Percentiles rank a stretch among this genome's conserved stretches.
Conservation (phyloP, 1,284 basidiomycete species). For the Leccinum fallax region DNA sequence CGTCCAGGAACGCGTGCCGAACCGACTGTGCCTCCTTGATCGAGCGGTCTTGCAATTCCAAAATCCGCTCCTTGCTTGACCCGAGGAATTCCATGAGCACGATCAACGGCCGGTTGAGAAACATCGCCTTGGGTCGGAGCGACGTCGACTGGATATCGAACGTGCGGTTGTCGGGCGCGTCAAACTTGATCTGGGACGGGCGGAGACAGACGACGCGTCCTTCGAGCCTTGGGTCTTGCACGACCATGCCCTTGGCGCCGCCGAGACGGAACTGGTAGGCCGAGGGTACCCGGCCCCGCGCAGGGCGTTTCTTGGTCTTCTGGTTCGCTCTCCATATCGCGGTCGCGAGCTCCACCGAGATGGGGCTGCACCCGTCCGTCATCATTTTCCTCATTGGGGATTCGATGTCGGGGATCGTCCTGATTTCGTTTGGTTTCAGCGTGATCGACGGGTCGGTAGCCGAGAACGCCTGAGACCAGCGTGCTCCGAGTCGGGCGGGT, state of each 20-base stretch:
- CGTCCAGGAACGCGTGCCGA: slow-evolving; percentile 28
- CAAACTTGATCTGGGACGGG: slow-evolving; percentile 52
- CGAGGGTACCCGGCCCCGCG: slow-evolving; percentile 31
- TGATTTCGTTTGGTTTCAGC: slow-evolving; percentile 37
- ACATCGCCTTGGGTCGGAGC: slow-evolving; percentile 40
- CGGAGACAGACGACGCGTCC: slow-evolving; percentile 42
- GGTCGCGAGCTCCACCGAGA: slow-evolving; percentile 40
- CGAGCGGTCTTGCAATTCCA: slow-evolving; percentile 42
- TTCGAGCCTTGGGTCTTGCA: slow-evolving; percentile 42
- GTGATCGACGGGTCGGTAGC: slow-evolving; percentile 47
- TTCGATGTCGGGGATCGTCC: slow-evolving; percentile 28
- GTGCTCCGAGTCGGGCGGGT: slow-evolving; percentile 52
- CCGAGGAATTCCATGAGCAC: slow-evolving; percentile 47
- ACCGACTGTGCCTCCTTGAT: slow-evolving; percentile 39
- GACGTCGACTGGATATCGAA: slow-evolving; percentile 52
- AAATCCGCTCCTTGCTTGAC: slow-evolving; percentile 35
- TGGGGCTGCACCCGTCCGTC: slow-evolving; percentile 51
- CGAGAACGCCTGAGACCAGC: slow-evolving; percentile 56
- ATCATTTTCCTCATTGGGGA: slow-evolving; percentile 36
- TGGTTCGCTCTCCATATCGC: slow-evolving; percentile 38
- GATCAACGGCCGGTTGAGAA: slow-evolving; percentile 48
- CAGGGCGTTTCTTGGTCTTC: slow-evolving; percentile 22
- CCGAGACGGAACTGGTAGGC: slow-evolving; percentile 45
- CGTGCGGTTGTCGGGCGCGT: slow-evolving; percentile 38
- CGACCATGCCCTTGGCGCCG: slow-evolving; percentile 51